Evolutionary conservation across 2,329 filamentous ascomycete species (phyloP).

Genomic region (Monosporascus sp.): DNA sequence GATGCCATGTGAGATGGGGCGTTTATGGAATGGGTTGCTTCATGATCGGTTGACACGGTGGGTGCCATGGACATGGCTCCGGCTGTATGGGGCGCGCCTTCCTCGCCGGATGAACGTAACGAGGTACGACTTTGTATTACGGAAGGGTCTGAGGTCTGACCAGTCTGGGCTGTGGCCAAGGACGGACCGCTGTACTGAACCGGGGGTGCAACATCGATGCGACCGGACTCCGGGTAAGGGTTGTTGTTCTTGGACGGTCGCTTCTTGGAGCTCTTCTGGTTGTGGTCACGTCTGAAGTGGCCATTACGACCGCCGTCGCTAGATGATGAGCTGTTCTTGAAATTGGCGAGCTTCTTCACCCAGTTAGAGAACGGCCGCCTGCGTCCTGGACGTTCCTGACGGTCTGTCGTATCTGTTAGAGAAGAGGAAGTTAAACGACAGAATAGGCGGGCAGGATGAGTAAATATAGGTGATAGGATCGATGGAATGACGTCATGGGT

Average conservation of each 20-base stretch:
- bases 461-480: too few relatives aligned
- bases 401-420: slow-evolving; percentile 49
- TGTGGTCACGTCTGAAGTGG: slow-evolving; percentile 35
- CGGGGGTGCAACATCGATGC: slow-evolving; percentile 34
- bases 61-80: slow-evolving; percentile 71
- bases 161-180: slow-evolving; percentile 52
- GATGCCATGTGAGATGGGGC: slow-evolving; percentile 69
- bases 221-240: slow-evolving; percentile 83
- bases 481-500: not conserved
- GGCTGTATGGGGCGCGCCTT: slow-evolving; percentile 50
- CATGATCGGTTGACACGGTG: slow-evolving; percentile 79
- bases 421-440: not conserved
- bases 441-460: not conserved
- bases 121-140: slow-evolving; percentile 55
- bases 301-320: slow-evolving; percentile 40
- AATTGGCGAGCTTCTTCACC: slow-evolving; percentile 88
- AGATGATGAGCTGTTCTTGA: slow-evolving; percentile 67
- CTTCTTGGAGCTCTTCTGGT: slow-evolving; percentile 50
- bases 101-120: slow-evolving; percentile 55
- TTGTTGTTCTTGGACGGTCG: slow-evolving; percentile 68
- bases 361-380: slow-evolving; percentile 85
- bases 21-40: slow-evolving; percentile 68
- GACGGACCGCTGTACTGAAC: slow-evolving; percentile 46
- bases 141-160: slow-evolving; percentile 46
- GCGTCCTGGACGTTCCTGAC: slow-evolving; percentile 56